Percentiles rank a stretch among this genome's conserved stretches.
Conservation (phyloP, 2,329 filamentous ascomycete species). For the Albophoma yamanashiensis region DNA sequence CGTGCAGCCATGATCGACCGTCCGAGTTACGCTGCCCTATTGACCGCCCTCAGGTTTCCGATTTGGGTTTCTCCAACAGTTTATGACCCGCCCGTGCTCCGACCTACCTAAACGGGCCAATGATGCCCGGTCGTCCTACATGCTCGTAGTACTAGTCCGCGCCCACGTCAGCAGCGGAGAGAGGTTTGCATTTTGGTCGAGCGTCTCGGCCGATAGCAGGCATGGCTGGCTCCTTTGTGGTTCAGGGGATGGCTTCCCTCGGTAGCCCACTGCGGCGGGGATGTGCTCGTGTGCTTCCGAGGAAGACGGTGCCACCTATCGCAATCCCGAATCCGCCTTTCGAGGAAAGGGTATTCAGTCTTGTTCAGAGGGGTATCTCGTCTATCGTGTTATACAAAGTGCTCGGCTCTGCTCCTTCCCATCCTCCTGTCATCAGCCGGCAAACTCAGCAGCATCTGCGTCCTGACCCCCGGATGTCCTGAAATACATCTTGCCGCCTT, state of each 20-base stretch:
- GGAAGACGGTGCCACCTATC: background rate
- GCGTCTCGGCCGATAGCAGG: background rate
- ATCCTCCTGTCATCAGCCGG: background rate
- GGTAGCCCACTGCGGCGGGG: background rate
- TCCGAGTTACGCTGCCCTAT: background rate
- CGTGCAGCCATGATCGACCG: background rate
- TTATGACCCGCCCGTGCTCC: background rate
- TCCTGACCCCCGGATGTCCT: background rate
- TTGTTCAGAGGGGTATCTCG: background rate
- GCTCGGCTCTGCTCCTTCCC: background rate
- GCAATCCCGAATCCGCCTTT: background rate
- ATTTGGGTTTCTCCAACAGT: background rate
- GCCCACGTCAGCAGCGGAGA: no score
- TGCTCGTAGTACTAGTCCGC: no score
- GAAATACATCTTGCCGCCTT: conserved; percentile 4
- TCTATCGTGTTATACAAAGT: background rate
- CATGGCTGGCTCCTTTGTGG: background rate
- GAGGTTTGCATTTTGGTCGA: no score
- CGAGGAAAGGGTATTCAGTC: no score
- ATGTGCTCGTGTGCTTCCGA: background rate
- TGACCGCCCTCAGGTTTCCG: background rate
- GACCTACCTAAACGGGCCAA: background rate
- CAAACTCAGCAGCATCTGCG: background rate
- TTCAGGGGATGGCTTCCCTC: background rate
- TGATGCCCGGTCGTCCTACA: background rate